Base-by-base conservation (phyloP, 2,329 filamentous ascomycete species). In the Aureobasidium zeae region DNA sequence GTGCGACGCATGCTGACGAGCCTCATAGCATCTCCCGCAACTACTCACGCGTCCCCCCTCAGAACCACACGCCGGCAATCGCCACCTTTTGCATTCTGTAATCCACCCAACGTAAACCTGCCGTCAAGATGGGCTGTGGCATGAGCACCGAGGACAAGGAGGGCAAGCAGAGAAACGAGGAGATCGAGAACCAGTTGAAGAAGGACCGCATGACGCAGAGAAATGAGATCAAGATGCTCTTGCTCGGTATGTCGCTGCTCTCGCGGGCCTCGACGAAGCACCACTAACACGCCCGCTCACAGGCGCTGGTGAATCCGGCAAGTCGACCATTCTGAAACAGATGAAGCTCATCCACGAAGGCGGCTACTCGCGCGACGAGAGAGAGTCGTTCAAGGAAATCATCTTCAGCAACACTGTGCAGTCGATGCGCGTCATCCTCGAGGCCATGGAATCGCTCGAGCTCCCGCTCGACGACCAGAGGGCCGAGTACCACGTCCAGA, bases 121-220 rank as follows among this genome's bases (percentile, higher is more conserved):
- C 66, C 68, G 72, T 64, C 82, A 87, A 74, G 60, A 98, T 98
- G 91, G 91, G 91, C 80, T 98, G 91, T 69, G 89, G 89, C 71
- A 94, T 95, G 86, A 96, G 89, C 68, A 94, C 91, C 63, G 91
- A 96, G 74, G 91, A 96, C 73, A 95, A 95, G 83, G 91, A 96
- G 87, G 89, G 91, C 72, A 96, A 95, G 85, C 86, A 87, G 74
- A 83, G 91, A 58, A 96, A 98, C 66, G 91, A 98, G 77, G 89
- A 96, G 79, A 98, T 98, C 63, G 91, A 98, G 72, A 96, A 95
- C 67, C 89, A 96, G 74, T 74, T 96, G 64, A 96, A 95, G 79
- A 79, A 86, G 66, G 91, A 98, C 64, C 93, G 94, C 71, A 85
- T 96, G 85, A 83, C 94, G 75, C 88, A 95, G 73, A 83, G 89